Conservation (phyloP, 352 stramenopile species). For the Globisporangium nodosum region DNA sequence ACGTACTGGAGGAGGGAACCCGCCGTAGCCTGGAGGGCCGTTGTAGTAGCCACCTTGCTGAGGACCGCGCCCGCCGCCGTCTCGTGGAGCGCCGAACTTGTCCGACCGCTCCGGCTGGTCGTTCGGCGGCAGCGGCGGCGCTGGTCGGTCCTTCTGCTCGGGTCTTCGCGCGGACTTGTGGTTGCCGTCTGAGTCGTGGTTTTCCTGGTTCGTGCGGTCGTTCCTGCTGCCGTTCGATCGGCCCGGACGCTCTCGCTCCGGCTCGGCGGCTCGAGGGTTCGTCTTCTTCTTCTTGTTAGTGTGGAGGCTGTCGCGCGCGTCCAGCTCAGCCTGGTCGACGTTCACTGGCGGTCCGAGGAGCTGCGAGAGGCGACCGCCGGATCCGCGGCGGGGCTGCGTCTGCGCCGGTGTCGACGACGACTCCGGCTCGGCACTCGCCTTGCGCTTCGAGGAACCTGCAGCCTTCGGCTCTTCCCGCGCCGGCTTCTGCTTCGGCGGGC, state of each 20-base stretch:
- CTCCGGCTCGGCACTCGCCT: conserved; percentile 13
- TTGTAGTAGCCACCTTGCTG: conserved; percentile 45
- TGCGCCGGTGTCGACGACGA: conserved; percentile 3
- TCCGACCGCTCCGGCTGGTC: conserved; percentile 19
- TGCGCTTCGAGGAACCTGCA: conserved; percentile 15
- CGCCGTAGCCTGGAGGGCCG: conserved; percentile 58
- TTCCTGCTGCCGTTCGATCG: conserved; percentile 9
- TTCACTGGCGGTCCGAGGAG: conserved; percentile 70
- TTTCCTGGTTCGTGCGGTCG: conserved; percentile 20
- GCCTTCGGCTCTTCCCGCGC: conserved; percentile 19
- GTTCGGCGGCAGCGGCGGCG: conserved; percentile 27
- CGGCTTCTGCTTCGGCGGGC: conserved; percentile 16
- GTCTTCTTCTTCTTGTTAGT: conserved; percentile 59
- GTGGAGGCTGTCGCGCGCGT: conserved; percentile 53
- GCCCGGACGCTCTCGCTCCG: conserved; percentile 5
- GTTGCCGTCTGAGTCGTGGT: conserved; percentile 17
- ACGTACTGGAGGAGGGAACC: conserved; percentile 53
- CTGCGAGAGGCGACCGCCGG: conserved; percentile 30
- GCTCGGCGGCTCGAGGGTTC: conserved; percentile 12
- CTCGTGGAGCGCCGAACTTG: conserved; percentile 16
- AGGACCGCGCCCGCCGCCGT: conserved; percentile 6
- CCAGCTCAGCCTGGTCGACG: conserved; percentile 69
- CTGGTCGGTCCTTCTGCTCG: conserved; percentile 11
- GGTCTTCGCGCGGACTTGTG: conserved; percentile 20
- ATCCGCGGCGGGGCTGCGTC: conserved; percentile 5